Base-by-base conservation (phyloP, 305 asterid genomes). In the Fraxinus nigra region DNA sequence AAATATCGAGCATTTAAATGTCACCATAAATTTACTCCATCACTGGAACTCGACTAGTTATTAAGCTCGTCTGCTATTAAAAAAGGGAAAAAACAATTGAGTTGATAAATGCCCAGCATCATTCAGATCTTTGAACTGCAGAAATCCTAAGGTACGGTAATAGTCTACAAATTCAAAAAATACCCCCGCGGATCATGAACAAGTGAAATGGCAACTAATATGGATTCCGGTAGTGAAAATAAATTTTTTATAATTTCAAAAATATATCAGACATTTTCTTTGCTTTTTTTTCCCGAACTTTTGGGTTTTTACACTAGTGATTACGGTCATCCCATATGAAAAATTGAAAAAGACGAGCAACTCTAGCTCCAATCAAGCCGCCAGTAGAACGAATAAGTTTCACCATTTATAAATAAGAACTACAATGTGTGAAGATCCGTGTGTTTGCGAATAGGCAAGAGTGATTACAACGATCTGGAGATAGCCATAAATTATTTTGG, bases 401-500 rank as follows among this genome's bases (percentile, higher is more conserved):
- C 37, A 16, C 3, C 38, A 11, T 34, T 26, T n/a, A 67, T 26
- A 26, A 24, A 67, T 67, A 67, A 11, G 35, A 67, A 67, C 37
- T 11, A 26, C 9, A 28, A 67, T 13, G 26, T 14, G 11, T 10
- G 73, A 28, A 67, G 73, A 67, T 28, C 73, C 33, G 1, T 28
- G 35, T 28, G 73, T n/a, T 26, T 11, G 73, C 18, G 2, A 67
- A 67, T 67, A 20, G 16, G 33, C 72, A 63, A 4, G 35, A 13
- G 11, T 67, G 37, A 67, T 67, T 67, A 28, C 28, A 26, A 67
- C 28, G 37, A 67, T 28, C 10, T 28, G 14, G 9, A 28, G 3
- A 85, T 80, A 78, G 86, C 82, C 89, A 85, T 76, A 76, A 72
- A 88, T 90, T 91, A 92, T 92, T 90, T 80, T 78, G 87, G 76